These are phyloP conservation scores for Ceriops tagal DNA, from an alignment of 345 rosid genomes.

Conservation along the genomic window DNA sequence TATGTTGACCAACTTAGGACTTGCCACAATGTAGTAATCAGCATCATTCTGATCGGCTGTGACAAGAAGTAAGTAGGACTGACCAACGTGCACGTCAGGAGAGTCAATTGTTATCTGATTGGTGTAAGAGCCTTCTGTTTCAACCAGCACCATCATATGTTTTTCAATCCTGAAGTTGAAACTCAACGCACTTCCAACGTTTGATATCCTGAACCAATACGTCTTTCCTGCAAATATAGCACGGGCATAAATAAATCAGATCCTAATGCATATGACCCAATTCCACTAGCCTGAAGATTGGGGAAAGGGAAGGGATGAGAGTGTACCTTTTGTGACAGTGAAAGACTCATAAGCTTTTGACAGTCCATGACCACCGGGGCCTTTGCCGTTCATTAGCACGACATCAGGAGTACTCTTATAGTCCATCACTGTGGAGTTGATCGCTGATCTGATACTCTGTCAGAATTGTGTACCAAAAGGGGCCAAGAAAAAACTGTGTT, in stretches of 20 bases:
- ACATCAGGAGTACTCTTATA: conserved; percentile 20
- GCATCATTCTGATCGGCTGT: conserved; percentile 41
- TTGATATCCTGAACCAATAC: neutral
- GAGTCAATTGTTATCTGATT: conserved; percentile 39
- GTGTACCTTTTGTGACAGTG: conserved; percentile 44
- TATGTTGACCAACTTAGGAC: conserved; percentile 26
- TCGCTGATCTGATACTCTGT: conserved; percentile 28
- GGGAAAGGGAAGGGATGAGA: neutral
- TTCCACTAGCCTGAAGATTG: neutral
- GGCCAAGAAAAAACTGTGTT: too few relatives aligned
- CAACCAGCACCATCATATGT: conserved; percentile 43
- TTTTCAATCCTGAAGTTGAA: conserved; percentile 2
- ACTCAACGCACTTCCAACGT: neutral
- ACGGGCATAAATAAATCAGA: neutral
- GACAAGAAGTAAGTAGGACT: conserved; percentile 62
- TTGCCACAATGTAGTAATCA: conserved; percentile 52
- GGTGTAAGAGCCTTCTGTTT: conserved; percentile 65
- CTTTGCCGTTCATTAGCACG: conserved; percentile 54
- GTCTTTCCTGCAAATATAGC: neutral
- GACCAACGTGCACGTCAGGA: conserved; percentile 58
- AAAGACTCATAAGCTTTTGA: conserved; percentile 35
- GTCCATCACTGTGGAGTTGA: conserved; percentile 6
- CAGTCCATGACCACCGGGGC: conserved; percentile 25
- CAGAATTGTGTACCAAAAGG: neutral
- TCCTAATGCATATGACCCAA: neutral